phyloP scores from a whole-genome alignment of 2,329 filamentous ascomycete species.

The Neodidymelliopsis sp. region DNA sequence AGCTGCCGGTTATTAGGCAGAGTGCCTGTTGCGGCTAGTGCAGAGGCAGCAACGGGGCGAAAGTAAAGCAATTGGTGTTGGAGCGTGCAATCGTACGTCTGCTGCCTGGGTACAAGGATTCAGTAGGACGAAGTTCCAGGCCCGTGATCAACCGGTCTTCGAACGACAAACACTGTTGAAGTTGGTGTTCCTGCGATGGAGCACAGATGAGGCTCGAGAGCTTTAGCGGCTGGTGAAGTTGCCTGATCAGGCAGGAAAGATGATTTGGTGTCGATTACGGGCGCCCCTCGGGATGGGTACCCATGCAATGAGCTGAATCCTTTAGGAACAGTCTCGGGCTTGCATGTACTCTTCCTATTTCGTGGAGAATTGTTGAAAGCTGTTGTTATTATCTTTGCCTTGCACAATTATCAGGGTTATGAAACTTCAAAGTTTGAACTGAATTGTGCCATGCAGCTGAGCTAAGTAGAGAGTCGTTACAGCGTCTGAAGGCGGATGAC shows the following conservation, averaged over 20 bases:
- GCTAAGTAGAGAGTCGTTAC: no score
- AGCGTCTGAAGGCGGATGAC: no score
- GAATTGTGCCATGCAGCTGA: no score
- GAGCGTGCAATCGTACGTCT: not conserved
- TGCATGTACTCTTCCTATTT: not conserved
- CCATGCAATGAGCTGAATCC: constrained; percentile 13
- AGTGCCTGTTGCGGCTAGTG: constrained; percentile 5
- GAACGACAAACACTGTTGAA: not conserved
- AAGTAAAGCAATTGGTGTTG: not conserved
- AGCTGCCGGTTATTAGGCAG: constrained; percentile 8
- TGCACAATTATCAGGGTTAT: no score
- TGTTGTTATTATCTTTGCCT: no score
- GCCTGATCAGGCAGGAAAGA: constrained; percentile 11
- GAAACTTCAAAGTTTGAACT: no score
- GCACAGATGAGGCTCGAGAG: constrained; percentile 9
- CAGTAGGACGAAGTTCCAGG: not conserved
- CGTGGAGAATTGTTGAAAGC: not conserved
- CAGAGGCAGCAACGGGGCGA: constrained; percentile 13
- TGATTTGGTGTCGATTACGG: constrained; percentile 11
- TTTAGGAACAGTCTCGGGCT: not conserved
- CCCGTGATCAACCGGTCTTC: not conserved
- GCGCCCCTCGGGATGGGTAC: constrained; percentile 21
- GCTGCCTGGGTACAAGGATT: constrained; percentile 1
- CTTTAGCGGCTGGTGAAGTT: constrained; percentile 13
- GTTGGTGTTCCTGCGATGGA: constrained; percentile 3